Evolutionary conservation across 2,329 filamentous ascomycete genomes (phyloP), one percentile per base, ranked within the genome.

Genomic region (Lachnellula suecica): DNA sequence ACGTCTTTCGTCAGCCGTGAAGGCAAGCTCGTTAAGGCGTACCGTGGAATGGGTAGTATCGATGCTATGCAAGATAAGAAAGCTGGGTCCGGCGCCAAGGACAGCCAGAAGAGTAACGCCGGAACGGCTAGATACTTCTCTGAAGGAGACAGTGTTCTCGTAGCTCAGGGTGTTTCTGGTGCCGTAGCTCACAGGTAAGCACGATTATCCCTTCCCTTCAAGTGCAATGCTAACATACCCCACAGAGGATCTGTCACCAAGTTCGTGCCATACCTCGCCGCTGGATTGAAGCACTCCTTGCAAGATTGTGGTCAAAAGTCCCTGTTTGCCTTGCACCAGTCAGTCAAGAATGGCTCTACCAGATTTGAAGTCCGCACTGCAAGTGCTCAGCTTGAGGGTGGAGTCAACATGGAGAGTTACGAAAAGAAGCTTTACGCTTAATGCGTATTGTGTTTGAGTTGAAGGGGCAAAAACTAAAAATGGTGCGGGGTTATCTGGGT

Each of bases 21-120:
- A 74, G 94, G 94, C 60, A 95, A 97, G 81, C 86, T 99, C 49
- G 93, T 99, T 73, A 99, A 99, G 82, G 92, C 94, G 37, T 99
- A 99, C 81, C 89, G 94, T 73, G 94, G 94, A 55, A 99, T 99
- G 94, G 94, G 94, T 62, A 92, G 87, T 74, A 99, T 99, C 70
- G 94, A 97, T 67, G 94, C 94, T 62, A 99, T 99, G 94, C 92
- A 97, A 76, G 93, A 97, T 76, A 96, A 94, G 84, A 96, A 96
- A 81, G 91, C 92, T 10, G 91, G 89, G 50, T 89, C 91, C 4
- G 88, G 87, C 61, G 76, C 78, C 66, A 88, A 84, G 72, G 83
- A 91, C 69, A 83, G 79, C 72, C 85, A 88, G 72, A 83, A 87
- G 75, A 87, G 85, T 73, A 99, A 97, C 70, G 94, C 94, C 51